Evolutionary conservation across 768 basidiomycete species (phyloP), one percentile per base, ranked within the genome.

Genomic region (Psilocybe sp.): DNA sequence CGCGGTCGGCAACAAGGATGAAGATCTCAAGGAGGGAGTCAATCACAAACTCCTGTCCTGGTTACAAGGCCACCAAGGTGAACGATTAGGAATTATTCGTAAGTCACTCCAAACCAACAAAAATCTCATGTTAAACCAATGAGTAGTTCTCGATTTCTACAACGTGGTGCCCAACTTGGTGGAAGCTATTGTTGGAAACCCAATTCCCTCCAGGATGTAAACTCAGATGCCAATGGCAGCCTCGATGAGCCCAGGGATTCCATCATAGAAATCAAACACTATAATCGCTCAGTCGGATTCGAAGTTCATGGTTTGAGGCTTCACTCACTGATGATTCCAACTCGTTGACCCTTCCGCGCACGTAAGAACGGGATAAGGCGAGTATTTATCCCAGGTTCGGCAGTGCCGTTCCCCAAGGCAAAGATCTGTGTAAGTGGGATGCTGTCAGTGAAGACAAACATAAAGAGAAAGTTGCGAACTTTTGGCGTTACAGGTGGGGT

Each of bases 241-340:
- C 54, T 77, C 74, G 10, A 78, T 66, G 5, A 78, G 64, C 3
- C 74, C 75, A 15, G 76, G 75, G 16, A 73, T 68, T 32, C 64
- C 65, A 50, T 76, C 69, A 53, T 74, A 78, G 53, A 78, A 78
- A 57, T 77, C 77, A 34, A 77, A 64, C 70, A 78, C 77, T 78
- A 34, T 39, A 49, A 33, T 10, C 37, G 18, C n/a, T 12, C n/a
- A 34, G 7, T 36, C 11, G 15, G 9, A 31, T 11, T 28, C 23
- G n/a, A 14, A 18, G 35, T 4, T 3, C 0, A 11, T 18, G 14
- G 31, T 13, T 2, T 31, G n/a, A 19, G 12, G 31, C 41, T 11
- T 18, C 31, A 71, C 76, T 23, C 49, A 78, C 76, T 74, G 46
- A 79, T 68, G 31, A 77, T 64, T 3, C 77, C 77, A 54, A 76